Percentiles rank a stretch among this genome's conserved stretches.
phyloP scores from a whole-genome alignment of 352 stramenopile species.

The Phytopythium vexans region DNA sequence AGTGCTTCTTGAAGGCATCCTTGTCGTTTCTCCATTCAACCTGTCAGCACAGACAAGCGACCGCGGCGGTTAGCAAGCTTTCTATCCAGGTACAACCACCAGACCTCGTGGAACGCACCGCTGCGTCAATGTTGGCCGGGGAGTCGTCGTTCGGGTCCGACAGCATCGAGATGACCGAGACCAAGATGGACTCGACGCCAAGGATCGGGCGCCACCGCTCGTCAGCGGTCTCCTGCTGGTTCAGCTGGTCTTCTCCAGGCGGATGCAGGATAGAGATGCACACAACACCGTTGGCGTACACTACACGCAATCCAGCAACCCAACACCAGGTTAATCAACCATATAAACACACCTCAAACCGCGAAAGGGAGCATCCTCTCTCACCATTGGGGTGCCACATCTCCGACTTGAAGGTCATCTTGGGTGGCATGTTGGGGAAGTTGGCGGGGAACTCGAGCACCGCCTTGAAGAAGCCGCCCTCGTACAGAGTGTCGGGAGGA shows the following conservation, averaged over 20 bases:
- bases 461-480: slow-evolving; percentile 99
- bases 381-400: slow-evolving; percentile 99
- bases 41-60: slow-evolving; percentile 24
- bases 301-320: slow-evolving; percentile 31
- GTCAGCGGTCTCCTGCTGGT: slow-evolving; percentile 97
- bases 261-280: slow-evolving; percentile 99
- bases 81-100: background rate
- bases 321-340: slow-evolving; percentile 2
- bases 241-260: slow-evolving; percentile 97
- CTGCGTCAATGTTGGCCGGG: slow-evolving; percentile 99
- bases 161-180: slow-evolving; percentile 99
- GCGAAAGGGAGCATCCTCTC: slow-evolving; percentile 5
- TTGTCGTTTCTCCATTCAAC: slow-evolving; percentile 91
- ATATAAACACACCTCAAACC: background rate
- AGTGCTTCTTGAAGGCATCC: slow-evolving; percentile 92
- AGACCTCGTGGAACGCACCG: slow-evolving; percentile 66
- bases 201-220: slow-evolving; percentile 99
- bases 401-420: slow-evolving; percentile 98
- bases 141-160: slow-evolving; percentile 99
- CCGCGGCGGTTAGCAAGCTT: slow-evolving; percentile 4
- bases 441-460: slow-evolving; percentile 96
- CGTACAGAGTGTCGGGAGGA: slow-evolving; percentile 91
- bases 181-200: slow-evolving; percentile 93
- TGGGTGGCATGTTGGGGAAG: slow-evolving; percentile 98
- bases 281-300: slow-evolving; percentile 98